phyloP scores from a whole-genome alignment of 2,329 filamentous ascomycete species.

The Sporothrix pallida region DNA sequence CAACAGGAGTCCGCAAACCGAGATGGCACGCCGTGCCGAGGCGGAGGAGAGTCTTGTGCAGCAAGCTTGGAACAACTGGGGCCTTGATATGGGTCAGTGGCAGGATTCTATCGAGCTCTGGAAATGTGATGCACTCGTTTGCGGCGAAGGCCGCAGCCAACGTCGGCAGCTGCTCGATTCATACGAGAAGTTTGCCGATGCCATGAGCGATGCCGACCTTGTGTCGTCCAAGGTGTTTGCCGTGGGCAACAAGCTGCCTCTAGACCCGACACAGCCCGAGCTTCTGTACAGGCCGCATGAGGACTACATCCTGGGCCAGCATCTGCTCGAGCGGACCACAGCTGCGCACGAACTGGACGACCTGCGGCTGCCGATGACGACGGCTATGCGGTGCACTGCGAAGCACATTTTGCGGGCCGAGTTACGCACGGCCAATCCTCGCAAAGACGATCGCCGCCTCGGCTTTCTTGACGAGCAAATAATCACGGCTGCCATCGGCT shows the following conservation, averaged over 20 bases:
- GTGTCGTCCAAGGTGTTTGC: conserved; percentile 58
- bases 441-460: conserved; percentile 33
- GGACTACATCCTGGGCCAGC: conserved; percentile 57
- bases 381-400: conserved; percentile 45
- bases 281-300: conserved; percentile 55
- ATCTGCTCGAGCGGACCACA: conserved; percentile 55
- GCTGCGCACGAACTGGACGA: conserved; percentile 43
- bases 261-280: conserved; percentile 69
- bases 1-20: conserved; percentile 35
- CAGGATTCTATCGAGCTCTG: conserved; percentile 50
- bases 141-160: conserved; percentile 32
- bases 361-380: conserved; percentile 44
- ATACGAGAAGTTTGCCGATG: conserved; percentile 61
- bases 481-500: conserved; percentile 48
- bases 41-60: conserved; percentile 66
- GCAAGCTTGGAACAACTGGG: conserved; percentile 72
- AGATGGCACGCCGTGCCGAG: conserved; percentile 38
- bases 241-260: conserved; percentile 47
- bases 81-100: conserved; percentile 66
- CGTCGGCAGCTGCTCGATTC: conserved; percentile 51
- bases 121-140: conserved; percentile 45
- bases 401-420: conserved; percentile 42
- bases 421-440: not conserved
- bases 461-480: conserved; percentile 44
- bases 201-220: conserved; percentile 70